A percentile compares a stretch with the other conserved stretches of the same genome.
These are phyloP conservation scores for Gynandropsis gynandra DNA, from an alignment of 345 rosid species.

Conservation along the genomic window DNA sequence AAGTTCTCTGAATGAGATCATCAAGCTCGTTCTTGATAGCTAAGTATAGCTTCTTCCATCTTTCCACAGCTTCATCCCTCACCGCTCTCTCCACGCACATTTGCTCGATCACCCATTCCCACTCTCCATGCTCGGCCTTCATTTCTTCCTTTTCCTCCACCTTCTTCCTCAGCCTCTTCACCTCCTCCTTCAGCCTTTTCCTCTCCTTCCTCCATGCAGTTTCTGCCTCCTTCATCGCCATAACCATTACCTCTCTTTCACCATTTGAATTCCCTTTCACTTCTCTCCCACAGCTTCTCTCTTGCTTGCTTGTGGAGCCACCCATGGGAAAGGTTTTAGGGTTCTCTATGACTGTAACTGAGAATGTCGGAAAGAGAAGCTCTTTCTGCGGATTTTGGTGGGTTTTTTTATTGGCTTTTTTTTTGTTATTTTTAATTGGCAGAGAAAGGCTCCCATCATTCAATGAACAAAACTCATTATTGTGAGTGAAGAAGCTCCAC, in stretches of 20 bases:
- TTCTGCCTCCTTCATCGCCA: conserved; percentile 32
- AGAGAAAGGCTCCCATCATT: conserved; percentile 22
- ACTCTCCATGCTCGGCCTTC: too few species aligned
- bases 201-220: conserved; percentile 33
- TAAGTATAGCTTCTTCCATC: conserved; percentile 81
- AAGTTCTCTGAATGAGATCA: conserved; percentile 63
- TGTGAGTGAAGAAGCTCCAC: conserved; percentile 24
- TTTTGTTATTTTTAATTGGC: not conserved
- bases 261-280: conserved; percentile 31
- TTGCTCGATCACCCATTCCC: conserved; percentile 42
- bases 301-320: conserved; percentile 31
- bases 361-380: conserved; percentile 4
- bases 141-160: conserved; percentile 24
- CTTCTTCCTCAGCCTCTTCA: conserved; percentile 17
- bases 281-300: conserved; percentile 10
- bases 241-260: conserved; percentile 36
- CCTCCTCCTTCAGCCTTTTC: conserved; percentile 25
- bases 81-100: conserved; percentile 61
- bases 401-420: not conserved
- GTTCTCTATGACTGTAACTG: conserved; percentile 4
- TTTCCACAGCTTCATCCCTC: conserved; percentile 69
- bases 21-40: conserved; percentile 84
- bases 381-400: not conserved
- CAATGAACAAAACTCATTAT: conserved; percentile 20
- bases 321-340: conserved; percentile 21